Base-by-base conservation (phyloP, 2,329 filamentous ascomycete genomes). In the Hymenoscyphus occultus region DNA sequence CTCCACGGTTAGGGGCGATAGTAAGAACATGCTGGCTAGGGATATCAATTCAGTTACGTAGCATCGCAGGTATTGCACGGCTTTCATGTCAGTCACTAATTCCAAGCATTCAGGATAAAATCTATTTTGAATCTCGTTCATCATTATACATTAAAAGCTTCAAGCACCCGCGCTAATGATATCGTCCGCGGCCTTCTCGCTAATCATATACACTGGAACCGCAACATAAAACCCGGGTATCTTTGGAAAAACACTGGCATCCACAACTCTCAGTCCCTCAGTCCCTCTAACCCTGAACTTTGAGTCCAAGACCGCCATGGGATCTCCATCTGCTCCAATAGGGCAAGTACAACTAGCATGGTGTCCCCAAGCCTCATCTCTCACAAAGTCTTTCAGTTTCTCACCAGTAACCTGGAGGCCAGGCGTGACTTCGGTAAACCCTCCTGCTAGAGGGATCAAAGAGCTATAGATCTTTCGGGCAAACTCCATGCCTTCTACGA, bases 201-300 rank as follows among this genome's bases (percentile, higher is more conserved):
- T 80, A 7, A 84, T 77, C 74, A 88, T 84, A 69, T 84, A 86
- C 0, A 81, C 81, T 0, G 83, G 79, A 1, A 83, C 73, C 5
- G 80, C 79, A 31, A 82, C 79, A 69, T 83, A 85, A 62, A 78
- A 82, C 67, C 84, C 85, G 1, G 77, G 77, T 39, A 78, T 84
- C 63, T 78, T 78, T 1, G 84, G 83, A 63, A 84, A 88, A 0
- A 83, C 79, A 31, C 80, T 83, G 0, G 85, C 86, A 76, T 89
- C 86, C 0, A 89, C 86, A 4, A 89, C 85, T 74, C 67, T 77
- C 59, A 89, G 71, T 0, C 70, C 71, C 63, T 71, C 70, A 35
- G 75, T 69, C 61, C 78, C 63, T 35, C 32, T 65, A 59, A 75
- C 74, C 56, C 76, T 75, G 35, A 74, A 78, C 9, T 67, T 70